Percentiles rank a stretch among this genome's conserved stretches.
Conservation (phyloP, 257 asterid genomes). For the Nicotiana knightiana region DNA sequence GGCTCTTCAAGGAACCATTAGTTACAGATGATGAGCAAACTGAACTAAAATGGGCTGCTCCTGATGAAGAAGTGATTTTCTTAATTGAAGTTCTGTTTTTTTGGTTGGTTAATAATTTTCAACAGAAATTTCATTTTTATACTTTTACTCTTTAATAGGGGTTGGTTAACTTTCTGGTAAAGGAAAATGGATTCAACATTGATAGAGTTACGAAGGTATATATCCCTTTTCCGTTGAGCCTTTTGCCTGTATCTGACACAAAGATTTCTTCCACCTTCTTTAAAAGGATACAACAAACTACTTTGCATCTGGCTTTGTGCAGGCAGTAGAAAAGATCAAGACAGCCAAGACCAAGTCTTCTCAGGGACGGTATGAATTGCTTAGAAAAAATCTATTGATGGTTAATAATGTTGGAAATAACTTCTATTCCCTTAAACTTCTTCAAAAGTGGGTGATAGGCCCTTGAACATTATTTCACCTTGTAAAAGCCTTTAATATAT, state of each 20-base stretch:
- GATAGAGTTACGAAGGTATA: slow-evolving; percentile 85
- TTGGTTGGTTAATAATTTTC: slow-evolving; percentile 2
- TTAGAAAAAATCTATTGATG: background rate
- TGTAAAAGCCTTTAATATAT: background rate
- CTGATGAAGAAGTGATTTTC: slow-evolving; percentile 83
- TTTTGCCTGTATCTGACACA: background rate
- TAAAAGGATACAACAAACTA: slow-evolving; percentile 1
- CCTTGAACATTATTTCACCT: background rate
- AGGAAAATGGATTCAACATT: slow-evolving; percentile 86
- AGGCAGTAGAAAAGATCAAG: slow-evolving; percentile 97
- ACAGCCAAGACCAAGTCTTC: slow-evolving; percentile 90
- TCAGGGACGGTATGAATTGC: slow-evolving; percentile 76
- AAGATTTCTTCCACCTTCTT: background rate
- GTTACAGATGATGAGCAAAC: slow-evolving; percentile 60
- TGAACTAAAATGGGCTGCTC: slow-evolving; percentile 91
- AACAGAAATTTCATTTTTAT: slow-evolving; percentile 5
- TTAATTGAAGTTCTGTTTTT: slow-evolving; percentile 7
- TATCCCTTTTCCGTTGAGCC: slow-evolving; percentile 10
- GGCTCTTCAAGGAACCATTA: slow-evolving; percentile 87
- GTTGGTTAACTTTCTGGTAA: slow-evolving; percentile 74
- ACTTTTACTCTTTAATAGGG: slow-evolving; percentile 39
- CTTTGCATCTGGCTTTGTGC: slow-evolving; percentile 18
- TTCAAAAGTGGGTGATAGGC: background rate
- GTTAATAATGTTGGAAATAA: background rate
- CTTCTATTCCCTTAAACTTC: background rate